phyloP scores from a whole-genome alignment of 2,329 filamentous ascomycete genomes.

The Exophiala lecanii-corni region DNA sequence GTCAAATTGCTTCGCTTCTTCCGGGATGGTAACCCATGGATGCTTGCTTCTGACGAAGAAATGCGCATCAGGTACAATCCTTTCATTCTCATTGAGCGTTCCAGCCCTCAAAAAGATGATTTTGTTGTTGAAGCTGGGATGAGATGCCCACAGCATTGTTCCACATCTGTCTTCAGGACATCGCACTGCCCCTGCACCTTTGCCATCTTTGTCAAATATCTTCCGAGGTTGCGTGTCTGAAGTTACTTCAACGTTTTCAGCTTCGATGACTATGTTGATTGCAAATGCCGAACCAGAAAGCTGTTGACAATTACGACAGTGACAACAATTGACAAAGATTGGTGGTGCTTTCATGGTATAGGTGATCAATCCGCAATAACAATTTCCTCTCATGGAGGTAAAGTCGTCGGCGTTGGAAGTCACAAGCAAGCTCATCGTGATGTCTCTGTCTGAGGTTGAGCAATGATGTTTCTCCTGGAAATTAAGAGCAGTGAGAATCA shows the following conservation, averaged over 20 bases:
- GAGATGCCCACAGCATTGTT: conserved; percentile 3
- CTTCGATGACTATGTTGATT: conserved; percentile 11
- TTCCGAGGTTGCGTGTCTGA: conserved; percentile 8
- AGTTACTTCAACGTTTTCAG: conserved; percentile 6
- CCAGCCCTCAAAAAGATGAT: conserved; percentile 41
- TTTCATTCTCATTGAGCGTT: conserved; percentile 39
- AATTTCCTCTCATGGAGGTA: conserved; percentile 7
- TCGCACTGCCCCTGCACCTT: background rate
- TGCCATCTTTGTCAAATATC: background rate
- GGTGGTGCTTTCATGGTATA: conserved; percentile 9
- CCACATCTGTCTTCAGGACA: conserved; percentile 2
- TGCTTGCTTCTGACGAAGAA: conserved; percentile 41
- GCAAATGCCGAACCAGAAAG: conserved; percentile 8
- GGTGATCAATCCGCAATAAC: conserved; percentile 8
- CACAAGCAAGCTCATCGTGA: background rate
- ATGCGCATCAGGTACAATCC: conserved; percentile 42
- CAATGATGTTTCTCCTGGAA: too few species aligned
- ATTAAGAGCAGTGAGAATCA: too few species aligned
- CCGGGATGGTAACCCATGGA: conserved; percentile 35
- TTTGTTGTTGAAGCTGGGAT: conserved; percentile 24
- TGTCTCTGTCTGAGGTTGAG: background rate
- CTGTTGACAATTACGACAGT: conserved; percentile 11
- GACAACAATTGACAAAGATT: conserved; percentile 17
- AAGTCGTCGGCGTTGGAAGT: background rate
- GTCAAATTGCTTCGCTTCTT: conserved; percentile 37